These are phyloP conservation scores for Torrubiellomyces zombiae DNA, from an alignment of 2,329 filamentous ascomycete species.

Conservation along the genomic window DNA sequence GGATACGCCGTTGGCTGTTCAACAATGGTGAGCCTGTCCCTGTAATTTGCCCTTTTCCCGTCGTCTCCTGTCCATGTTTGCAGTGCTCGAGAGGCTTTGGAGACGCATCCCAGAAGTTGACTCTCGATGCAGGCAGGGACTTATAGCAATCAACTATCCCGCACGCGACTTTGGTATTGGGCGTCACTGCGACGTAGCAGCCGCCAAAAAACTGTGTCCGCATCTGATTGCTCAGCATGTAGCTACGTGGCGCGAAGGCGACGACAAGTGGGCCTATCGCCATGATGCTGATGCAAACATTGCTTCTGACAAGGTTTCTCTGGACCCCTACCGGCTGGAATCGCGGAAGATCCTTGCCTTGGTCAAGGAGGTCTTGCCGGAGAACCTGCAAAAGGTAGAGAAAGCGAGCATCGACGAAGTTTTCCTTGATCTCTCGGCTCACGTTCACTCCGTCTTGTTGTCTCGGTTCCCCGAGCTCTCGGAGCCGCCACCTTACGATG, in stretches of 20 bases:
- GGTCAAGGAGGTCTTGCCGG: conserved; percentile 58
- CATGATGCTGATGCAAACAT: conserved; percentile 67
- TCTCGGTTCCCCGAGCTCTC: conserved; percentile 59
- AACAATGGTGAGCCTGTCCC: conserved; percentile 69
- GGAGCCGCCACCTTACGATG: conserved; percentile 51
- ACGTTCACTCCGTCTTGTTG: conserved; percentile 61
- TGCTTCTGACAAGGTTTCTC: conserved; percentile 76
- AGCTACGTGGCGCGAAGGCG: conserved; percentile 84
- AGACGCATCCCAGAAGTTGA: conserved; percentile 2
- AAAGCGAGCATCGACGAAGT: conserved; percentile 95
- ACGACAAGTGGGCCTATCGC: conserved; percentile 82
- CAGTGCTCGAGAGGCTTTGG: conserved; percentile 1
- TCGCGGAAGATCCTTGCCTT: conserved; percentile 65
- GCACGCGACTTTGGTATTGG: conserved; percentile 67
- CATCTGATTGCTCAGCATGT: conserved; percentile 79
- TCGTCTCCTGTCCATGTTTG: not conserved
- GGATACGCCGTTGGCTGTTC: conserved; percentile 72
- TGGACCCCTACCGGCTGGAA: conserved; percentile 81
- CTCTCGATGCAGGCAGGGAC: conserved; percentile 46
- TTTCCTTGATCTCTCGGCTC: conserved; percentile 77
- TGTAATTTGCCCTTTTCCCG: conserved; percentile 2
- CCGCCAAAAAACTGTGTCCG: conserved; percentile 78
- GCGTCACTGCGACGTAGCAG: conserved; percentile 60
- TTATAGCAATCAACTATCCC: conserved; percentile 94
- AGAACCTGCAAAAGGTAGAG: conserved; percentile 56